Evolutionary conservation across 768 basidiomycete genomes (phyloP), one percentile per base, ranked within the genome.

Genomic region (Rhodotorula taiwanensis): DNA sequence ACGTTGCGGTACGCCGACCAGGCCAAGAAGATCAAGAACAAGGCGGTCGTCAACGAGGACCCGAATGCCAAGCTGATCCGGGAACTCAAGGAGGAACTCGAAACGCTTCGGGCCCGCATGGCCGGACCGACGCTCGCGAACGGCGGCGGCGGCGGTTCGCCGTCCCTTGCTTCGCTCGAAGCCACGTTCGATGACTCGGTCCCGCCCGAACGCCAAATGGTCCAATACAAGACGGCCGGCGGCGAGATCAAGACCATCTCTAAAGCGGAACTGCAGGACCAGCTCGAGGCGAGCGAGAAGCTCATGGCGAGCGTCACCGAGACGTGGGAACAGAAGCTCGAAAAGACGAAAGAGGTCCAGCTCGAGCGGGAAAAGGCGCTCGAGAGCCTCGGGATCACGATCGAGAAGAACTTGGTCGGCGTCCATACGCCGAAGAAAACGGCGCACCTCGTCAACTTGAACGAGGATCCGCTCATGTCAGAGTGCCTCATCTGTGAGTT

Each of bases 21-120:
- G 25, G 51, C 54, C 30, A 33, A 30, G 49, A 58, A 50, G 85
- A 99, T 99, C 78, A 97, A 93, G 85, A 99, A 97, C 78, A 94
- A 97, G 79, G 94, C 95, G 21, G 84, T 98, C 62, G 89, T 99
- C 69, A 99, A 99, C 78, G 95, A 99, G 79, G 95, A 99, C 82
- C 95, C 95, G 36, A 99, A 97, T 72, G 94, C 94, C 74, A 97
- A 91, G 79, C 86, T 99, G 60, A 93, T 99, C 60, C 86, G 93
- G 52, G 94, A 98, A 77, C 87, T 99, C 76, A 99, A 98, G 77
- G 95, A 98, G 79, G 95, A 99, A 77, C 80, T 99, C 48, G 89
- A 94, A 75, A 80, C 88, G 78, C 86, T 97, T 50, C 83, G 91
- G 87, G 87, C 86, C 58, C 86, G 91, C 55, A 89, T 93, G 55